These are phyloP conservation scores for Coprinopsis marcescibilis DNA, from an alignment of 768 basidiomycete genomes.

Conservation along the genomic window DNA sequence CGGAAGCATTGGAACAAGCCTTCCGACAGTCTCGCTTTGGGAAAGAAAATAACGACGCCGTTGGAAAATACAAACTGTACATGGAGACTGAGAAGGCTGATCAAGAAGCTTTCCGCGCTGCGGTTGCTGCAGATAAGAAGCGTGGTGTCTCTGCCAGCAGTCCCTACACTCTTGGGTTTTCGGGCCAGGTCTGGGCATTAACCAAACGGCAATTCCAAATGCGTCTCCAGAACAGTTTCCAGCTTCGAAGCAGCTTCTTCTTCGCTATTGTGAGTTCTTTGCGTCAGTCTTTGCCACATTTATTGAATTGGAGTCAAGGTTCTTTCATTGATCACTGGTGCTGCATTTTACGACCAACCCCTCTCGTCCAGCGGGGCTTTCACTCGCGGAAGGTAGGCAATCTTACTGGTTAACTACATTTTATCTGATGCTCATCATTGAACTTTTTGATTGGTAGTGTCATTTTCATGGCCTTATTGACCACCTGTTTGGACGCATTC, in stretches of 20 bases:
- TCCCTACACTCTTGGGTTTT: slow-evolving; percentile 79
- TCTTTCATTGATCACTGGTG: slow-evolving; percentile 65
- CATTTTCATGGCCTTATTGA: slow-evolving; percentile 65
- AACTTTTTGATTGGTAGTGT: slow-evolving; percentile 39
- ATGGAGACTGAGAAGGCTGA: slow-evolving; percentile 60
- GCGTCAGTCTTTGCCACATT: background rate
- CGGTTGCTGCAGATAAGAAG: slow-evolving; percentile 74
- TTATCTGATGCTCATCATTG: background rate
- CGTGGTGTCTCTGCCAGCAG: slow-evolving; percentile 70
- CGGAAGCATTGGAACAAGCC: slow-evolving; percentile 60
- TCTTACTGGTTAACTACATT: background rate
- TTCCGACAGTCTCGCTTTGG: slow-evolving; percentile 48
- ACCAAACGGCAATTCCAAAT: slow-evolving; percentile 69
- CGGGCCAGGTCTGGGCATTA: slow-evolving; percentile 65
- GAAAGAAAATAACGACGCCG: slow-evolving; percentile 35
- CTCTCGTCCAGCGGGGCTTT: slow-evolving; percentile 76
- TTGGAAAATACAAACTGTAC: slow-evolving; percentile 48
- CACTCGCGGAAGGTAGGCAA: slow-evolving; percentile 64
- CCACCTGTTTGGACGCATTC: slow-evolving; percentile 67
- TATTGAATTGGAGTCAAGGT: slow-evolving; percentile 23
- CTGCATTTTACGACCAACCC: slow-evolving; percentile 69
- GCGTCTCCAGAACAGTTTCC: slow-evolving; percentile 71
- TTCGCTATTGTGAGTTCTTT: slow-evolving; percentile 46
- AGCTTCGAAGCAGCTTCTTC: slow-evolving; percentile 63
- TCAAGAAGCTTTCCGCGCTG: slow-evolving; percentile 71